A percentile compares a stretch with the other conserved stretches of the same genome.
These are phyloP conservation scores for Pseudogymnoascus sp. DNA, from an alignment of 2,329 filamentous ascomycete species.

Conservation along the genomic window DNA sequence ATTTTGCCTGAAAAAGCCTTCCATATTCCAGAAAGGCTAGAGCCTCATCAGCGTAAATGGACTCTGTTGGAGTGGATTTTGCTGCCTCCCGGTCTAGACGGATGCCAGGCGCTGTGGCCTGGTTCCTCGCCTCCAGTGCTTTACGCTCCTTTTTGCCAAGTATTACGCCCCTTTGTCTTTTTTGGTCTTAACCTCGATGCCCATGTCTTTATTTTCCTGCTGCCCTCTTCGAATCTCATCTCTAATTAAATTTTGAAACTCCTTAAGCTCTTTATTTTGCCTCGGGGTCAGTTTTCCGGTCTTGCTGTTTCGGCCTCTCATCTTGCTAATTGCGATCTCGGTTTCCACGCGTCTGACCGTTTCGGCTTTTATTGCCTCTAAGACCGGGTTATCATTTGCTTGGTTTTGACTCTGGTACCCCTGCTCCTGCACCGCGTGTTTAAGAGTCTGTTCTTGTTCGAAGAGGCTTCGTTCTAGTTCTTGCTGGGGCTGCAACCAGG, in stretches of 20 bases:
- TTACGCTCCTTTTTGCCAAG: too few relatives aligned
- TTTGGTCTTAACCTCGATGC: too few relatives aligned
- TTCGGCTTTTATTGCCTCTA: not conserved
- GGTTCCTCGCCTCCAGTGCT: too few relatives aligned
- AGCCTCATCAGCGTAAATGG: too few relatives aligned
- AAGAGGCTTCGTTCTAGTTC: not conserved
- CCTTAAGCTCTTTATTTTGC: too few relatives aligned
- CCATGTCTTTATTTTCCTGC: too few relatives aligned
- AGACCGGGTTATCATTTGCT: not conserved
- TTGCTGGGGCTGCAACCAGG: not conserved
- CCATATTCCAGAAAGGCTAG: not conserved
- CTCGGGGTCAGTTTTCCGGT: not conserved
- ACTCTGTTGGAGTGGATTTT: too few relatives aligned
- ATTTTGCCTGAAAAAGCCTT: not conserved
- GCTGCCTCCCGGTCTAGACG: too few relatives aligned
- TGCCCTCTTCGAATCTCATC: too few relatives aligned
- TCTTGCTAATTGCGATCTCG: not conserved
- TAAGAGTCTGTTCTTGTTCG: not conserved
- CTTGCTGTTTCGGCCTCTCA: not conserved
- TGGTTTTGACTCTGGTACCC: not conserved
- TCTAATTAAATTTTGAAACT: too few relatives aligned
- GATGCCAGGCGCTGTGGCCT: too few relatives aligned
- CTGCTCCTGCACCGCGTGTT: not conserved
- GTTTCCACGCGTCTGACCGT: not conserved
- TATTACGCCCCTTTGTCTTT: too few relatives aligned